Conservation (phyloP, 495 filamentous ascomycete species). For the Jackrogersella multiformis region DNA sequence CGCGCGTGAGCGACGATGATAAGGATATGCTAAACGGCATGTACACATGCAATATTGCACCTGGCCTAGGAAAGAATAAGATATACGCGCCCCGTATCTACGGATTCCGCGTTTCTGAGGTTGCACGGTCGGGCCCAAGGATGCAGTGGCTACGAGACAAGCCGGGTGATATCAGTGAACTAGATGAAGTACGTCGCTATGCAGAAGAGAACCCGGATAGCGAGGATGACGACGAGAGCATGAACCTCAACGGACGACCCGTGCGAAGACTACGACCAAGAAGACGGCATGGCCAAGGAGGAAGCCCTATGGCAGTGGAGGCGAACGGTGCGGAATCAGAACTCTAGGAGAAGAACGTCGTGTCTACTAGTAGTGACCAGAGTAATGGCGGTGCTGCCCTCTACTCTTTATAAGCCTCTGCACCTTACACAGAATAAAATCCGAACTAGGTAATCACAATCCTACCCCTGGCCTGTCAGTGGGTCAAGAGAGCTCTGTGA, state of each 20-base stretch:
- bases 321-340: conserved; percentile 60
- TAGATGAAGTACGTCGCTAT: conserved; percentile 78
- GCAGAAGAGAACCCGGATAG: conserved; percentile 58
- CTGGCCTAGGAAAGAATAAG: conserved; percentile 81
- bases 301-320: conserved; percentile 64
- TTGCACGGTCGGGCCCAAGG: conserved; percentile 83
- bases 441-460: not conserved
- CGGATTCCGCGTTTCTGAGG: conserved; percentile 91
- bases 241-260: conserved; percentile 51
- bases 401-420: not conserved
- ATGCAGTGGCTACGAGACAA: conserved; percentile 96
- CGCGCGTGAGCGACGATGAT: conserved; percentile 53
- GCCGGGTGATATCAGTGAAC: conserved; percentile 77
- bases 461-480: not conserved
- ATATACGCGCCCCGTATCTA: conserved; percentile 97
- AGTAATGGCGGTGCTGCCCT: conserved; percentile 8
- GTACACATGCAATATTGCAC: conserved; percentile 80
- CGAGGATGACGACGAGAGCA: conserved; percentile 59
- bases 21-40: conserved; percentile 81
- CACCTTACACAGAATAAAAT: not conserved
- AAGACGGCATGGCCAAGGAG: conserved; percentile 51
- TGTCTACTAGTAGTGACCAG: not conserved
- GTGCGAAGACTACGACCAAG: conserved; percentile 50
- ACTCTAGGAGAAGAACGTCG: conserved; percentile 43
- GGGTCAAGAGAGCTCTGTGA: not conserved